Percentiles rank a stretch among this genome's conserved stretches.
Evolutionary conservation across 2,329 filamentous ascomycete species (phyloP).

Genomic region (Fusarium longipes): DNA sequence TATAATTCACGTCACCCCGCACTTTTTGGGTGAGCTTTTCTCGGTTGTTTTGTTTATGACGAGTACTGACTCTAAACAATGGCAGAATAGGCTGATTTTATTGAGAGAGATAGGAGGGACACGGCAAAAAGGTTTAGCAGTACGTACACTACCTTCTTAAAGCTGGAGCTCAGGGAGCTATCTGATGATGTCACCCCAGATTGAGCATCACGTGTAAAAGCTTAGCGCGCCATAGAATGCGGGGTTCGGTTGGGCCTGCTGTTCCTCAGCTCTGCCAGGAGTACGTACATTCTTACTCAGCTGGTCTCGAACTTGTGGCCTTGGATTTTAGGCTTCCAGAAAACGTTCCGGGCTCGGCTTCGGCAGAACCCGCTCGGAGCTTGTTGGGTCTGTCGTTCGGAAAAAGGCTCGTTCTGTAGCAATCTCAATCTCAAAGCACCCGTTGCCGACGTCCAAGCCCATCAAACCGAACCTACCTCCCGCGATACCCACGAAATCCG

Average conservation of each 20-base stretch:
- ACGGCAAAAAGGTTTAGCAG: conserved; percentile 26
- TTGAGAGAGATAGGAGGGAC: conserved; percentile 21
- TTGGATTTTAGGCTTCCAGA: conserved; percentile 47
- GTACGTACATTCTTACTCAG: conserved; percentile 36
- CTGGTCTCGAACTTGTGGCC: conserved; percentile 1
- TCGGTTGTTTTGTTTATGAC: conserved; percentile 27
- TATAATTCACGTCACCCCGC: conserved; percentile 42
- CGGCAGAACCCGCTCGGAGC: conserved; percentile 53
- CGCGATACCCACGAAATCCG: conserved; percentile 54
- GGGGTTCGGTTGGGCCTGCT: conserved; percentile 43
- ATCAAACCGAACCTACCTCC: conserved; percentile 52
- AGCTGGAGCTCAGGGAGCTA: conserved; percentile 45
- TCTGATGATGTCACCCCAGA: conserved; percentile 45
- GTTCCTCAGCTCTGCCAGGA: conserved; percentile 13
- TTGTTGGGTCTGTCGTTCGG: conserved; percentile 45
- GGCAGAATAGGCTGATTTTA: conserved; percentile 42
- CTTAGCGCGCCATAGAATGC: conserved; percentile 44
- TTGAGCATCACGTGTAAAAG: conserved; percentile 40
- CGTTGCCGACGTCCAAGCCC: conserved; percentile 44
- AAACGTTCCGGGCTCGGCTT: conserved; percentile 46
- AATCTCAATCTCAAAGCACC: conserved; percentile 49
- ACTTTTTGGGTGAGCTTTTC: conserved; percentile 37
- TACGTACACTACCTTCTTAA: conserved; percentile 48
- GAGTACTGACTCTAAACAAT: conserved; percentile 19
- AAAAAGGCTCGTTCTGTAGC: conserved; percentile 57